phyloP scores from a whole-genome alignment of 768 basidiomycete genomes.

The Podaxis mareebaensis region DNA sequence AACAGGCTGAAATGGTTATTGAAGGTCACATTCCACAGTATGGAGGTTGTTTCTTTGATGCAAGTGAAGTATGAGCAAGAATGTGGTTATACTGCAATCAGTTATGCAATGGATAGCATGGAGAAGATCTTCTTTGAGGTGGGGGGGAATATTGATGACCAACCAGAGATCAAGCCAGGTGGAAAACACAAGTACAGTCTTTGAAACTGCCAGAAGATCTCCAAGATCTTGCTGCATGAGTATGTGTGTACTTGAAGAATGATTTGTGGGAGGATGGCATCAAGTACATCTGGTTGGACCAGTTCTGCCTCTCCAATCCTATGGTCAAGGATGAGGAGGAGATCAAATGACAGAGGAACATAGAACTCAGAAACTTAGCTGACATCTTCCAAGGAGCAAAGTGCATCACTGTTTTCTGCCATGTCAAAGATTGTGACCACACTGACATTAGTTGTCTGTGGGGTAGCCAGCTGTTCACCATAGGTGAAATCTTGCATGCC shows the following conservation, averaged over 20 bases:
- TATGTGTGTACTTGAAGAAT: slow-evolving; percentile 1
- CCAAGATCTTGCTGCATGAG: neutral
- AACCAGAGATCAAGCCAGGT: neutral
- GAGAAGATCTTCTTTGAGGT: neutral
- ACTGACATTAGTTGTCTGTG: slow-evolving; percentile 6
- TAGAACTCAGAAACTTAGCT: slow-evolving; percentile 5
- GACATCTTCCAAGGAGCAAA: slow-evolving; percentile 13
- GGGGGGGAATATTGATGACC: neutral
- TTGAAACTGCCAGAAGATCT: neutral
- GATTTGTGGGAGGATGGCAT: neutral
- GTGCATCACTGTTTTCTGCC: slow-evolving; percentile 10
- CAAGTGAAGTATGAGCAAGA: slow-evolving; percentile 5
- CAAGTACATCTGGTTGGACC: slow-evolving; percentile 15
- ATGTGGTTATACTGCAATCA: slow-evolving; percentile 6
- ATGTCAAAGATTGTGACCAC: slow-evolving; percentile 7
- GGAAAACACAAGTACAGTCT: slow-evolving; percentile 8
- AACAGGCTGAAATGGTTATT: slow-evolving; percentile 8
- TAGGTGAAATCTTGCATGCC: slow-evolving; percentile 11
- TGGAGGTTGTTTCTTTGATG: neutral
- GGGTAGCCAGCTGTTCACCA: slow-evolving; percentile 12
- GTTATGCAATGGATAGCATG: slow-evolving; percentile 11
- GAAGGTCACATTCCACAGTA: slow-evolving; percentile 1
- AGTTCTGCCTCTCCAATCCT: slow-evolving; percentile 13
- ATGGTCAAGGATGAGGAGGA: neutral
- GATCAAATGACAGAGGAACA: neutral